These are phyloP conservation scores for Pilatotrama ljubarskyi DNA, from an alignment of 768 basidiomycete genomes.

Conservation along the genomic window DNA sequence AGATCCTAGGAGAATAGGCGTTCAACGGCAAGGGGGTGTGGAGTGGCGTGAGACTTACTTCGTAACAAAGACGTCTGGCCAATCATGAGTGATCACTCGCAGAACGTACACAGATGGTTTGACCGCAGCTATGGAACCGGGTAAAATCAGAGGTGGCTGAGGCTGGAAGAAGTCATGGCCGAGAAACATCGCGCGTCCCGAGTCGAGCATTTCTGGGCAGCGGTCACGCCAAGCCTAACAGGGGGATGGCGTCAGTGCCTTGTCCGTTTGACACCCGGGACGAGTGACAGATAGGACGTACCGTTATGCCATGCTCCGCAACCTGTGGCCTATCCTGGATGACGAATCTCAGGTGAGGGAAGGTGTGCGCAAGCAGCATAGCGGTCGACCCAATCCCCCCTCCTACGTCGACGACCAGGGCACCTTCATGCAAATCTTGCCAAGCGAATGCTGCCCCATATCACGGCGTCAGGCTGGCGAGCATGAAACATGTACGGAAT, in stretches of 20 bases:
- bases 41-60: conserved; percentile 15
- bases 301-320: conserved; percentile 46
- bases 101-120: conserved; percentile 66
- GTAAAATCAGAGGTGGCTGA: conserved; percentile 40
- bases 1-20: conserved; percentile 41
- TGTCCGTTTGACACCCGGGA: not conserved
- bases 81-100: conserved; percentile 75
- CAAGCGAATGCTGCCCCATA: conserved; percentile 55
- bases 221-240: conserved; percentile 57
- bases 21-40: not conserved
- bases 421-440: conserved; percentile 47
- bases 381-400: conserved; percentile 64
- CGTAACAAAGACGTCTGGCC: conserved; percentile 57
- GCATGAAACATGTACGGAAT: not conserved
- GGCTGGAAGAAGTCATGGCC: conserved; percentile 78
- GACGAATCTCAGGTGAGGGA: conserved; percentile 48
- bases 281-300: conserved; percentile 9
- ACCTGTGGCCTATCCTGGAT: conserved; percentile 63
- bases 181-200: conserved; percentile 56
- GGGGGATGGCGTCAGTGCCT: conserved; percentile 17
- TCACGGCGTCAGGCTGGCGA: too few relatives aligned
- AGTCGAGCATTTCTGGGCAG: conserved; percentile 57
- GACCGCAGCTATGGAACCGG: conserved; percentile 23
- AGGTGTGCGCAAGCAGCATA: conserved; percentile 43
- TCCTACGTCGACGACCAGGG: conserved; percentile 65